These are phyloP conservation scores for Elaeis guineensis DNA, from an alignment of 176 grass and related monocot genomes.

Conservation along the genomic window DNA sequence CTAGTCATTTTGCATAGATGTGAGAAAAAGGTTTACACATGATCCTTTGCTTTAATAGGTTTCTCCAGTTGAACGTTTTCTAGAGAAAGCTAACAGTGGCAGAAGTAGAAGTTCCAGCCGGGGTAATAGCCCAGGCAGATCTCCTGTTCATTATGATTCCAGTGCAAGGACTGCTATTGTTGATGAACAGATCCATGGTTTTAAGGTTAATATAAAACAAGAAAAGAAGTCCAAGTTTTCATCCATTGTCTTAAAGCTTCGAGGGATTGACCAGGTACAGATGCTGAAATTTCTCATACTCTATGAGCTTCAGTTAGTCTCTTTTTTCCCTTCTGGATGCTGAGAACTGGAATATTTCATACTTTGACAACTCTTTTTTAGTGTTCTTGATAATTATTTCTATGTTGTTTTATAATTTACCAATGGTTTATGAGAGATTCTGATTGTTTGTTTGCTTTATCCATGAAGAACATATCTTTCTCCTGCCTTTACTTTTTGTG, in stretches of 20 bases:
- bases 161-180: conserved; percentile 42
- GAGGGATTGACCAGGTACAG: conserved; percentile 89
- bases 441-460: too few relatives aligned
- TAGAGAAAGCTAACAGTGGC: conserved; percentile 78
- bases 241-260: conserved; percentile 84
- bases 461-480: not conserved
- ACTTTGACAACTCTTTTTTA: not conserved
- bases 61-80: conserved; percentile 75
- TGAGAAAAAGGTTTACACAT: conserved; percentile 17
- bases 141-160: conserved; percentile 64
- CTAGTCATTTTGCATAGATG: not conserved
- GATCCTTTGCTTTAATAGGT: conserved; percentile 50
- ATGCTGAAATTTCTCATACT: not conserved
- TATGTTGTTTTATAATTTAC: too few relatives aligned
- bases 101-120: conserved; percentile 96
- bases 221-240: conserved; percentile 98
- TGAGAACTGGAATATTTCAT: not conserved
- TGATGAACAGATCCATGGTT: conserved; percentile 84
- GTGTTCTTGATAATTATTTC: too few relatives aligned
- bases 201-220: conserved; percentile 86
- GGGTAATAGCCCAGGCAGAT: conserved; percentile 82
- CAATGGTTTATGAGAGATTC: too few relatives aligned
- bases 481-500: not conserved
- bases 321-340: not conserved
- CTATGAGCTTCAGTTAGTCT: too few relatives aligned